Conservation (phyloP, 208 protist species). For the Trichomonas vaginalis region DNA sequence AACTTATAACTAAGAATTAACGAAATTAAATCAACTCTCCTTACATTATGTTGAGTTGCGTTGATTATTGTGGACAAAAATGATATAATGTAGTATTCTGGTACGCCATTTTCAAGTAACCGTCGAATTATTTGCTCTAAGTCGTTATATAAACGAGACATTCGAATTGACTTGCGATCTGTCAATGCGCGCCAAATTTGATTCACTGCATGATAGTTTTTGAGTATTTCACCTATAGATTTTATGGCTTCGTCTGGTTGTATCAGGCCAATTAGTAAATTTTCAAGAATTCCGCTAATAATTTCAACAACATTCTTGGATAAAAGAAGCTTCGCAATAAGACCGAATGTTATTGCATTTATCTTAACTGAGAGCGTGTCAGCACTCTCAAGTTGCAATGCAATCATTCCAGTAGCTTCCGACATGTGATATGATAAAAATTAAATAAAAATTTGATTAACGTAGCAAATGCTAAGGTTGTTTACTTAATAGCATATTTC, state of each 20-base stretch:
- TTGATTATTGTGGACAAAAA: neutral
- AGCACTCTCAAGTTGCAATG: neutral
- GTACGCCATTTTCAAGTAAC: neutral
- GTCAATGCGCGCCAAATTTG: neutral
- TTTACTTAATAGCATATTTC: no score
- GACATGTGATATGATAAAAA: neutral
- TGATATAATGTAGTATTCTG: neutral
- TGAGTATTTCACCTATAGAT: neutral
- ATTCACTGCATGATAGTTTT: neutral
- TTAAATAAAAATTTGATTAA: no score
- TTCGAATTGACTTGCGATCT: neutral
- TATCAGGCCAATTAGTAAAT: neutral
- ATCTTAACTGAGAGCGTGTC: neutral
- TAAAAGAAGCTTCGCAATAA: neutral
- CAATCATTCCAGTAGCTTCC: neutral
- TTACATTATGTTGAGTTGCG: neutral
- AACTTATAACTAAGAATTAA: neutral
- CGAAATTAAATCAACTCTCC: neutral
- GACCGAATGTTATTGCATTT: neutral
- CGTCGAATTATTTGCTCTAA: neutral
- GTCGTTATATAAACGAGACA: neutral
- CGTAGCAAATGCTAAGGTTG: no score
- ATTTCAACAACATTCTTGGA: neutral
- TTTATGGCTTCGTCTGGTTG: neutral
- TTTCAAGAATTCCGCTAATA: neutral